phyloP scores from a whole-genome alignment of 495 filamentous ascomycete genomes.

The Terfezia claveryi region DNA sequence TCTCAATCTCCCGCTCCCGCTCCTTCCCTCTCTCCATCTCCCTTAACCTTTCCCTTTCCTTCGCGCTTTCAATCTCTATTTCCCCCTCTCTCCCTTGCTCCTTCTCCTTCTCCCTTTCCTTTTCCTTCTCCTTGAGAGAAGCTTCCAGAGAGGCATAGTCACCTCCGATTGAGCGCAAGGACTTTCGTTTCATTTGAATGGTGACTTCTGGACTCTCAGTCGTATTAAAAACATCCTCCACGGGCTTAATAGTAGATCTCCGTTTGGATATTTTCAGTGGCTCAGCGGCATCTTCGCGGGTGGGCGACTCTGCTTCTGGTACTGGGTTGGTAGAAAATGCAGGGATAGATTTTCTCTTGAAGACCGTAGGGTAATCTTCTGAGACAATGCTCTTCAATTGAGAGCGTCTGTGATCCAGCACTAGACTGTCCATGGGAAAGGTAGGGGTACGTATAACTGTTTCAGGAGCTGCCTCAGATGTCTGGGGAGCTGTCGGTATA shows the following conservation, averaged over 20 bases:
- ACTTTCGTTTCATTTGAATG: too few relatives aligned
- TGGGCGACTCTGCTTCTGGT: background rate
- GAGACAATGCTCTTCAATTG: too few relatives aligned
- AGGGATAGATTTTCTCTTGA: too few relatives aligned
- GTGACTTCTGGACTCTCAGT: background rate
- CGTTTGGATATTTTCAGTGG: background rate
- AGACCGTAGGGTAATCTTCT: too few relatives aligned
- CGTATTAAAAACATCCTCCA: background rate
- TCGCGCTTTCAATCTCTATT: background rate
- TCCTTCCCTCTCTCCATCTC: background rate
- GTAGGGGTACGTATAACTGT: too few relatives aligned
- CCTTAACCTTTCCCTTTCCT: background rate
- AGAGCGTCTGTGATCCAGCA: too few relatives aligned
- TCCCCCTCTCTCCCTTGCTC: background rate
- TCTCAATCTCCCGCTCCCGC: background rate
- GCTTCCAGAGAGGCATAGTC: background rate
- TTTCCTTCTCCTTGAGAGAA: background rate
- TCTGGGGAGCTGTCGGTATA: too few relatives aligned
- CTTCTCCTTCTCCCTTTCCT: background rate
- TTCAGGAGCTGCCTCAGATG: too few relatives aligned
- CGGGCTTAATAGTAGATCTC: background rate
- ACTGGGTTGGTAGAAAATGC: too few relatives aligned
- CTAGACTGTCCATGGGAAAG: too few relatives aligned
- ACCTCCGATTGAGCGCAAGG: background rate
- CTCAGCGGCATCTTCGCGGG: background rate